These are phyloP conservation scores for Cryptococcus amylolentus DNA, from an alignment of 1,284 basidiomycete genomes.

Conservation along the genomic window DNA sequence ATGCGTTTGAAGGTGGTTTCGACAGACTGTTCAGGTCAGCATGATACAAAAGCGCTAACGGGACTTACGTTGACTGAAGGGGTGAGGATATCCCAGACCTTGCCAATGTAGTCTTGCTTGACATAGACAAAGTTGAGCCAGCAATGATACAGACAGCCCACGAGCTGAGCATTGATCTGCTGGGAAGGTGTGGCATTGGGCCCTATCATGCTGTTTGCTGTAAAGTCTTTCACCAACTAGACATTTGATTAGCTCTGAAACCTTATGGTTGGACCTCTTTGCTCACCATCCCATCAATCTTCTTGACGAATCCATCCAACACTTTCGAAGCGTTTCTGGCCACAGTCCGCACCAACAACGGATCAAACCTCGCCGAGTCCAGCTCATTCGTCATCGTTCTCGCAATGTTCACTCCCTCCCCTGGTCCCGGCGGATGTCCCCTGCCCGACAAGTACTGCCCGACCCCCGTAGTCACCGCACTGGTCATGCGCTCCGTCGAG, in stretches of 20 bases:
- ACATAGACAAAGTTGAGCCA: constrained; percentile 67
- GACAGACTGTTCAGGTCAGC: constrained; percentile 1
- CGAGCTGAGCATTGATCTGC: constrained; percentile 67
- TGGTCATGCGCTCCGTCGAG: constrained; percentile 74
- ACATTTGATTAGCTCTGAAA: neutral
- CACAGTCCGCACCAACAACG: constrained; percentile 71
- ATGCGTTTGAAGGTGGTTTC: constrained; percentile 61
- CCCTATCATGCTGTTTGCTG: constrained; percentile 69
- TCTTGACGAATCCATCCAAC: constrained; percentile 62
- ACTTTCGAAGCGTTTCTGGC: constrained; percentile 67
- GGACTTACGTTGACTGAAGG: constrained; percentile 61
- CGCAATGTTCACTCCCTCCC: constrained; percentile 71
- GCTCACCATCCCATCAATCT: constrained; percentile 65
- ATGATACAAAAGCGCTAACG: neutral
- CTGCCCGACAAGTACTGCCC: constrained; percentile 54
- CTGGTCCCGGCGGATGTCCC: constrained; percentile 65
- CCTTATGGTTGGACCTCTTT: neutral
- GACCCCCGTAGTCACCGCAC: constrained; percentile 70
- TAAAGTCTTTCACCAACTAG: constrained; percentile 71
- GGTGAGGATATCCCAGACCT: constrained; percentile 60
- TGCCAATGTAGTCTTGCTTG: constrained; percentile 65
- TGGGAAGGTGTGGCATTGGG: constrained; percentile 74
- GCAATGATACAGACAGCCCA: constrained; percentile 73
- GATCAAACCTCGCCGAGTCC: constrained; percentile 89
- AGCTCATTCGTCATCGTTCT: constrained; percentile 81